phyloP scores from a whole-genome alignment of 352 stramenopile genomes.

The Pythium myriotylum region DNA sequence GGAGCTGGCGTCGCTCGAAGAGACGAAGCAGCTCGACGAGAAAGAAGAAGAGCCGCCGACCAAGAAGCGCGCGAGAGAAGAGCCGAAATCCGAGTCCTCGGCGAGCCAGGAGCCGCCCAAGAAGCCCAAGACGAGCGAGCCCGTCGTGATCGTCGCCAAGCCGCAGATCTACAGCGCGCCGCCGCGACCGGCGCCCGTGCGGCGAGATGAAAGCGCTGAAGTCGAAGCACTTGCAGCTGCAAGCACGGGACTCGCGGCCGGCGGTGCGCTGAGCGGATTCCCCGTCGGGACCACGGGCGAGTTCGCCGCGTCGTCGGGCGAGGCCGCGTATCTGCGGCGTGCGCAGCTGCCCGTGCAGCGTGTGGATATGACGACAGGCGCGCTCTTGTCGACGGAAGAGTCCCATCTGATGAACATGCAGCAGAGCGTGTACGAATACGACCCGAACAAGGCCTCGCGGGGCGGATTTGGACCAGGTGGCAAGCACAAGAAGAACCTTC shows the following conservation, averaged over 20 bases:
- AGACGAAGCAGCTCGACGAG: constrained; percentile 23
- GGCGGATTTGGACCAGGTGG: background rate
- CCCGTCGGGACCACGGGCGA: constrained; percentile 56
- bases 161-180: constrained; percentile 74
- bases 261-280: constrained; percentile 70
- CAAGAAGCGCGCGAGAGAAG: constrained; percentile 41
- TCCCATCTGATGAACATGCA: constrained; percentile 83
- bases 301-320: constrained; percentile 9
- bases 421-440: constrained; percentile 86
- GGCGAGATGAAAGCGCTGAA: background rate
- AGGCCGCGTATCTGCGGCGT: constrained; percentile 29
- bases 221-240: background rate
- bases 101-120: constrained; percentile 34
- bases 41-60: background rate
- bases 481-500: constrained; percentile 59
- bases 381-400: constrained; percentile 65
- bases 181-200: constrained; percentile 52
- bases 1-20: constrained; percentile 77
- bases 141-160: constrained; percentile 41
- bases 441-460: constrained; percentile 50
- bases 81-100: constrained; percentile 10
- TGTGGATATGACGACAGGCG: constrained; percentile 72
- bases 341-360: constrained; percentile 38
- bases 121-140: constrained; percentile 17
- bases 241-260: background rate